phyloP scores from a whole-genome alignment of 139 green algal genomes.

The Auxenochlorella pyrenoidosa region DNA sequence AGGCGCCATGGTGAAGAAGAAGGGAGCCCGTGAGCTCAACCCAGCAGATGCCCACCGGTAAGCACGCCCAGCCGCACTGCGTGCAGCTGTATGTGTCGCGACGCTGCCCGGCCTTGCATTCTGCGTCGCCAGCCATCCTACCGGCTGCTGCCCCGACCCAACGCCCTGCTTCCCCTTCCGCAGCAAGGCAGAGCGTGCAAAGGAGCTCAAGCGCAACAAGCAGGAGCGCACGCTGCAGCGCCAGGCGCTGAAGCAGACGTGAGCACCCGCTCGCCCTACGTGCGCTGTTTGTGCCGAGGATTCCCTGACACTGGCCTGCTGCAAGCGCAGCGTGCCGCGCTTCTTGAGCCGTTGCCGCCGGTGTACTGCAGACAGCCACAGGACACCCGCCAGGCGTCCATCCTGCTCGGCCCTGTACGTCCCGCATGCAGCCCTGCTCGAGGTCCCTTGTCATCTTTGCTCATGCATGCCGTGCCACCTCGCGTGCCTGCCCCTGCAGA shows the following conservation, averaged over 20 bases:
- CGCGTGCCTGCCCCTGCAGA: background rate
- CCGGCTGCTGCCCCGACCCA: background rate
- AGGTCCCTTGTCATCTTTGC: too few relatives aligned
- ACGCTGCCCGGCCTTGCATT: background rate
- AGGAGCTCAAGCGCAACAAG: constrained; percentile 88
- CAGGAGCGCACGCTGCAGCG: constrained; percentile 85
- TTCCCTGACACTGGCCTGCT: too few relatives aligned
- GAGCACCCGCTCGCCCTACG: background rate
- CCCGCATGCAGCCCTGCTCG: too few relatives aligned
- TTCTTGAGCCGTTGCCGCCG: too few relatives aligned
- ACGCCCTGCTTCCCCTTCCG: background rate
- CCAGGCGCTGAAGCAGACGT: constrained; percentile 58
- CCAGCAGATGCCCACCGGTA: constrained; percentile 59
- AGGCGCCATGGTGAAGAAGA: constrained; percentile 65
- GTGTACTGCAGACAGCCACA: too few relatives aligned
- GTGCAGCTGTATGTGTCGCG: too few relatives aligned
- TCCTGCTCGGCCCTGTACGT: too few relatives aligned
- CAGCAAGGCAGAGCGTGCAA: constrained; percentile 79
- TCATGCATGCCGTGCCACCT: background rate
- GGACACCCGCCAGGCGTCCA: too few relatives aligned
- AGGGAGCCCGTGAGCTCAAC: constrained; percentile 56
- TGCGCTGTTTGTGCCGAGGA: too few relatives aligned
- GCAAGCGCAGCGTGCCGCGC: too few relatives aligned
- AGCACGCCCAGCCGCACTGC: background rate
- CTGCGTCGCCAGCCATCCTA: background rate